Evolutionary conservation across 75 land plant genomes (phyloP).

Genomic region (Sequoiadendron giganteum): DNA sequence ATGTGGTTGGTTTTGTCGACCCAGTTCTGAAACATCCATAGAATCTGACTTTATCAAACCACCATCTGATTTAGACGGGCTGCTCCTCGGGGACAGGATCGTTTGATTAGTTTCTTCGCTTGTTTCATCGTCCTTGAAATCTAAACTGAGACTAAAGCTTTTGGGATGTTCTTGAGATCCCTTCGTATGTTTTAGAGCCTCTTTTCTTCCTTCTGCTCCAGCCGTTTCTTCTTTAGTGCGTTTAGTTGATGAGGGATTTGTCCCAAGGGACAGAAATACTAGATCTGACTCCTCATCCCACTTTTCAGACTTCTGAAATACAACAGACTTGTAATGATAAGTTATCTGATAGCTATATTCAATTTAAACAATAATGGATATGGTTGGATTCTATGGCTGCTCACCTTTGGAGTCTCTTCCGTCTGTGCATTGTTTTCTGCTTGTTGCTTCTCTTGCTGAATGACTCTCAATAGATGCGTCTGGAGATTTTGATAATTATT

Average conservation of each 20-base stretch:
- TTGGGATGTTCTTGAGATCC: background rate
- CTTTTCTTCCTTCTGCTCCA: background rate
- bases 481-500: background rate
- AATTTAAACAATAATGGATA: background rate
- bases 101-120: background rate
- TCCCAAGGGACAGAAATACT: background rate
- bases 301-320: background rate
- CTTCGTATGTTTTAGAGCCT: background rate
- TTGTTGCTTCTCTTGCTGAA: background rate
- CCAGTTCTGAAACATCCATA: background rate
- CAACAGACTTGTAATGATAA: background rate
- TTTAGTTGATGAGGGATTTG: conserved; percentile 2
- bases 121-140: background rate
- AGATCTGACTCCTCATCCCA: background rate
- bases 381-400: background rate
- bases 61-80: background rate
- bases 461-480: background rate
- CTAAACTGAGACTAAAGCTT: background rate
- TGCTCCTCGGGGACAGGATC: background rate
- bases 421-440: background rate
- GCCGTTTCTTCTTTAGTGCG: background rate
- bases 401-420: background rate
- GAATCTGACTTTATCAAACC: background rate
- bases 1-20: no score
- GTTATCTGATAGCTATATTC: background rate